Percentiles rank a stretch among this genome's conserved stretches.
Conservation (phyloP, 495 filamentous ascomycete species). For the Staphylotrichum tortipilum region DNA sequence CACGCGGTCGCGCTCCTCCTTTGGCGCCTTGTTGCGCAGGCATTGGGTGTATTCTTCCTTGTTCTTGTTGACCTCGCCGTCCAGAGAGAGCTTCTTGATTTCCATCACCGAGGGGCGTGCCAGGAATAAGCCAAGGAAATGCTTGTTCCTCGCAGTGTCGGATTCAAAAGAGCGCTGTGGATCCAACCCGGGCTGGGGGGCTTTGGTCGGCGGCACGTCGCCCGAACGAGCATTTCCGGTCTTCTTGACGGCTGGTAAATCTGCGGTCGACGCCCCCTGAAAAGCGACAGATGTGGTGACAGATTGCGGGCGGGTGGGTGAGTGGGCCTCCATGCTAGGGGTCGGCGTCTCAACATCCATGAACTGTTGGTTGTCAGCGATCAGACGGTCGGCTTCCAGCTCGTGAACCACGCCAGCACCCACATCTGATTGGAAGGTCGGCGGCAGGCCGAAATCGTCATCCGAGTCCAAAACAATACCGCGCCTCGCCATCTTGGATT, state of each 20-base stretch:
- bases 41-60: slow-evolving; percentile 26
- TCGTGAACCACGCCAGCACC: not conserved
- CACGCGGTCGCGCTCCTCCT: slow-evolving; percentile 27
- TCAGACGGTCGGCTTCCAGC: not conserved
- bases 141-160: slow-evolving; percentile 20
- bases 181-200: not conserved
- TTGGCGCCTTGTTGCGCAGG: slow-evolving; percentile 22
- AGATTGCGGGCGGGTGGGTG: not conserved
- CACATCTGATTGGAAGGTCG: slow-evolving; percentile 12
- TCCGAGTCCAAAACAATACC: slow-evolving; percentile 43
- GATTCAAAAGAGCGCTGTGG: slow-evolving; percentile 12
- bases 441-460: slow-evolving; percentile 34
- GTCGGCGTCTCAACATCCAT: slow-evolving; percentile 8
- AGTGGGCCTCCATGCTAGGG: not conserved
- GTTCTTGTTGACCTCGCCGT: slow-evolving; percentile 24
- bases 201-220: not conserved
- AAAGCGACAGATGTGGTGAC: not conserved
- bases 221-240: not conserved
- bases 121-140: slow-evolving; percentile 26
- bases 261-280: not conserved
- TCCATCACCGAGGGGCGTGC: slow-evolving; percentile 25
- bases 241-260: not conserved
- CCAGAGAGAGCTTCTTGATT: slow-evolving; percentile 17
- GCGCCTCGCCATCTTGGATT: slow-evolving; percentile 10
- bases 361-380: not conserved